Percentiles rank a stretch among this genome's conserved stretches.
Conservation (phyloP, 169 alveolate species). For the Hepatocystis sp. region DNA sequence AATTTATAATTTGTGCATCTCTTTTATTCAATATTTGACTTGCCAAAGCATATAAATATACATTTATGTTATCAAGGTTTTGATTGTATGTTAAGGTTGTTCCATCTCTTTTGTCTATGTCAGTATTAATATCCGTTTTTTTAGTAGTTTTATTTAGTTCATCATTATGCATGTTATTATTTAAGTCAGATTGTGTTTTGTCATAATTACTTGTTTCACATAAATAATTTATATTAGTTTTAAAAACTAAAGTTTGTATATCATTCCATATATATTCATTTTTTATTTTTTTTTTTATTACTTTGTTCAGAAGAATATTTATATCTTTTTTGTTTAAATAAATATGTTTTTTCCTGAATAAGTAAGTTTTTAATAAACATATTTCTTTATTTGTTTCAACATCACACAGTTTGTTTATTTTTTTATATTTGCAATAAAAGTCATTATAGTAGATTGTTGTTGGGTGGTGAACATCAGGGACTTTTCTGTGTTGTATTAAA, state of each 20-base stretch:
- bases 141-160: no score
- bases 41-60: constrained; percentile 40
- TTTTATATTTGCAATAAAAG: constrained; percentile 7
- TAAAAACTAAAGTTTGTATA: constrained; percentile 18
- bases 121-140: no score
- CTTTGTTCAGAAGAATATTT: constrained; percentile 31
- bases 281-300: constrained; percentile 44
- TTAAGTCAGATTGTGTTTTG: no score
- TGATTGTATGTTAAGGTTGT: constrained; percentile 8
- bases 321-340: constrained; percentile 46
- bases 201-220: no score
- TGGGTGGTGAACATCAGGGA: no score
- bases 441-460: constrained; percentile 1
- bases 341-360: constrained; percentile 26
- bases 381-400: constrained; percentile 25
- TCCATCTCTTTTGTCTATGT: no score
- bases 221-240: constrained; percentile 6
- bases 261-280: constrained; percentile 49
- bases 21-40: constrained; percentile 35
- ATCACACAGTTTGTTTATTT: constrained; percentile 8
- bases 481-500: no score
- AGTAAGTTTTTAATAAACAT: constrained; percentile 4
- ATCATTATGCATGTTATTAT: no score
- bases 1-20: constrained; percentile 17
- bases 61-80: constrained; percentile 44